These are phyloP conservation scores for Begonia fuchsioides DNA, from an alignment of 306 rosid genomes.

Conservation along the genomic window DNA sequence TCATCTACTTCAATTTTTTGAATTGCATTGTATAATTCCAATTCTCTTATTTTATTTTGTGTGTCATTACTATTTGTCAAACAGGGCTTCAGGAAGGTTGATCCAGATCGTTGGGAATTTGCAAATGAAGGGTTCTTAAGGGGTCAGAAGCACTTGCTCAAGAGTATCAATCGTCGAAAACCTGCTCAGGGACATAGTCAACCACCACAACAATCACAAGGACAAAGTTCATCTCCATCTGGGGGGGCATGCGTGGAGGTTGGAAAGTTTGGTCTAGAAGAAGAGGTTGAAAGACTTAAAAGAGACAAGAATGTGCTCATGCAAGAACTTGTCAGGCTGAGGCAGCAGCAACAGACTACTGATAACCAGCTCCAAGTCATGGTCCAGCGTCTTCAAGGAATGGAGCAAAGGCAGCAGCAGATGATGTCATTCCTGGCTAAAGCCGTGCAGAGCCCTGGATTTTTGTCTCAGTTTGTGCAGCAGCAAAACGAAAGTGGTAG, in stretches of 20 bases:
- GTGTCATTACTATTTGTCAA: conserved; percentile 9
- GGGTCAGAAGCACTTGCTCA: conserved; percentile 89
- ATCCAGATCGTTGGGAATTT: conserved; percentile 99
- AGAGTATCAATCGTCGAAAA: conserved; percentile 68
- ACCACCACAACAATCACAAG: conserved; percentile 38
- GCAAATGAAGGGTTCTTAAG: conserved; percentile 91
- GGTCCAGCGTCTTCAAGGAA: conserved; percentile 92
- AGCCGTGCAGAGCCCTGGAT: conserved; percentile 94
- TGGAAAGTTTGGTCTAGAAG: conserved; percentile 94
- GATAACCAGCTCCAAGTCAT: conserved; percentile 83
- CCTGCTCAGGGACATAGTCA: conserved; percentile 69
- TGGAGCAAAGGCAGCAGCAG: conserved; percentile 97
- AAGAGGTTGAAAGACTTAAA: conserved; percentile 92
- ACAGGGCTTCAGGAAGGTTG: conserved; percentile 96
- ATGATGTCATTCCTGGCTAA: conserved; percentile 98
- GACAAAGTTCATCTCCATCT: conserved; percentile 61
- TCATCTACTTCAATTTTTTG: too few species aligned
- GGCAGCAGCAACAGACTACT: conserved; percentile 96
- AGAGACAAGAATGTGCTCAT: conserved; percentile 94
- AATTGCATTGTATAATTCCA: too few species aligned
- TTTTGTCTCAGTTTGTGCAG: conserved; percentile 87
- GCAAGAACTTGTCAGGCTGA: conserved; percentile 95
- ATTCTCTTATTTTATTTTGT: background rate
- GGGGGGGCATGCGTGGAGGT: conserved; percentile 92
- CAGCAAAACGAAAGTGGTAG: conserved; percentile 79